Evolutionary conservation across 2,329 filamentous ascomycete species (phyloP).

Genomic region (Macrophomina tecta): DNA sequence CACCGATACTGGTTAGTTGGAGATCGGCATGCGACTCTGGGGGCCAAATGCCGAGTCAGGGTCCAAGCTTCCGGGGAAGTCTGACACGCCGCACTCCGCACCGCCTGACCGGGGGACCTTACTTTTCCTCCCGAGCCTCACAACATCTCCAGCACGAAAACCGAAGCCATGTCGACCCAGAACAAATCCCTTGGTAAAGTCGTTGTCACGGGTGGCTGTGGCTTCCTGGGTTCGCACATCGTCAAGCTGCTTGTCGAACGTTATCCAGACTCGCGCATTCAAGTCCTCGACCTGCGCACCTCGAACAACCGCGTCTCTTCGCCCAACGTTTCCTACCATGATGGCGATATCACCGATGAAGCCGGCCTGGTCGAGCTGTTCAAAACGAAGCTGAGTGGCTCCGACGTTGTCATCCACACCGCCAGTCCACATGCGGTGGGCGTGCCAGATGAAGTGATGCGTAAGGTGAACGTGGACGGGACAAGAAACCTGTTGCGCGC

Average conservation of each 20-base stretch:
- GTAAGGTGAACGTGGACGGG: slow-evolving; percentile 59
- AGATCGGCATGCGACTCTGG: neutral
- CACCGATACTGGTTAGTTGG: neutral
- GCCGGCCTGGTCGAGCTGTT: slow-evolving; percentile 51
- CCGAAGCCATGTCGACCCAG: neutral
- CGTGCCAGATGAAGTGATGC: slow-evolving; percentile 48
- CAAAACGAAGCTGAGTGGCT: slow-evolving; percentile 44
- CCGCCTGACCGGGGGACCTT: slow-evolving; percentile 6
- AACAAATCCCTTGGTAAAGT: slow-evolving; percentile 50
- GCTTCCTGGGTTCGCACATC: slow-evolving; percentile 59
- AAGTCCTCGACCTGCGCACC: slow-evolving; percentile 55
- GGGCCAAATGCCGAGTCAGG: slow-evolving; percentile 7
- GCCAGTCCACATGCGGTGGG: slow-evolving; percentile 41
- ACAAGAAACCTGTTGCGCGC: slow-evolving; percentile 56
- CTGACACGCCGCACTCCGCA: slow-evolving; percentile 9
- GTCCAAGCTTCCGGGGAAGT: slow-evolving; percentile 15
- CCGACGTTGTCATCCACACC: slow-evolving; percentile 58
- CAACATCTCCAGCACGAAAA: neutral
- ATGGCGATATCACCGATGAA: slow-evolving; percentile 57
- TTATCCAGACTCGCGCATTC: slow-evolving; percentile 51
- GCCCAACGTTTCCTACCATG: slow-evolving; percentile 54
- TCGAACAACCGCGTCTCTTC: slow-evolving; percentile 47
- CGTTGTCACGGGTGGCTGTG: slow-evolving; percentile 57
- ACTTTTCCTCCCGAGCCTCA: neutral
- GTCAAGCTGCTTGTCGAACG: slow-evolving; percentile 52